Evolutionary conservation across 2,329 filamentous ascomycete genomes (phyloP).

Genomic region (Alternaria incomplexa): DNA sequence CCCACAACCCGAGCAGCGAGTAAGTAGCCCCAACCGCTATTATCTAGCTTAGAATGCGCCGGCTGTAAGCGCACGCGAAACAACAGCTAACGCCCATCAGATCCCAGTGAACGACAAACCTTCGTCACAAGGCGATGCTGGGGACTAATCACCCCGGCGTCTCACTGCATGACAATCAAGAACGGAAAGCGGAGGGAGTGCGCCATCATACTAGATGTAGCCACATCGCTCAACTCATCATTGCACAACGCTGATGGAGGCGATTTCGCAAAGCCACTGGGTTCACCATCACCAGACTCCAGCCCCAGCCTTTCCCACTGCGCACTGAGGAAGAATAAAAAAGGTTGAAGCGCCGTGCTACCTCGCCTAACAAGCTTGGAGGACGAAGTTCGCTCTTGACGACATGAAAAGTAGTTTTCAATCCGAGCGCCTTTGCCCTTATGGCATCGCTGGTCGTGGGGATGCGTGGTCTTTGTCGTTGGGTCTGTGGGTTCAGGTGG

Average conservation of each 20-base stretch:
- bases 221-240: conserved; percentile 21
- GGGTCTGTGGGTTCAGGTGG: conserved; percentile 13
- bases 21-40: conserved; percentile 17
- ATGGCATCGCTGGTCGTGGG: conserved; percentile 22
- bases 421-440: conserved; percentile 40
- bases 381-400: conserved; percentile 36
- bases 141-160: conserved; percentile 31
- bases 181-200: conserved; percentile 47
- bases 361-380: conserved; percentile 19
- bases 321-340: conserved; percentile 44
- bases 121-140: conserved; percentile 28
- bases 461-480: conserved; percentile 38
- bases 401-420: conserved; percentile 42
- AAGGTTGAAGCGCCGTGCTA: conserved; percentile 38
- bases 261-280: conserved; percentile 22
- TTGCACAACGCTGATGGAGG: conserved; percentile 22
- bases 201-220: conserved; percentile 30
- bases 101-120: conserved; percentile 39
- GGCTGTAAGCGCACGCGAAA: not conserved
- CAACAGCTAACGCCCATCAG: conserved; percentile 18
- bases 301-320: conserved; percentile 31
- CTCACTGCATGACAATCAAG: conserved; percentile 37
- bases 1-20: conserved; percentile 36
- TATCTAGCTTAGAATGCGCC: not conserved
- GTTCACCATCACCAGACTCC: conserved; percentile 16